Conservation (phyloP, 1,139 yeast genomes). For the Pneumocystis carinii region DNA sequence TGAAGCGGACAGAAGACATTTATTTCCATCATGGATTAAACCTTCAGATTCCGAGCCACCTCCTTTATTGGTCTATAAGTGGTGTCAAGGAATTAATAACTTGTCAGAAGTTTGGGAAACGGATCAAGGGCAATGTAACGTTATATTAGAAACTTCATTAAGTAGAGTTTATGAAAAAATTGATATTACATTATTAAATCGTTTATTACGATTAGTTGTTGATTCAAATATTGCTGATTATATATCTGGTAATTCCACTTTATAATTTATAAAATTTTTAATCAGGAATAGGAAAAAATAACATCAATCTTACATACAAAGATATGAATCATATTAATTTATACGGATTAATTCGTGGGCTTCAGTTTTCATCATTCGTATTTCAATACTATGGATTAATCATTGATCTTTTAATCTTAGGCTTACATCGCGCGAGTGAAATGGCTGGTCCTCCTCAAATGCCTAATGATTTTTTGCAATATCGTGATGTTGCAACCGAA, state of each 20-base stretch:
- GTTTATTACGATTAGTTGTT: slow-evolving; percentile 62
- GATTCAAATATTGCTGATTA: slow-evolving; percentile 93
- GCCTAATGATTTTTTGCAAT: slow-evolving; percentile 71
- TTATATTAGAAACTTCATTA: slow-evolving; percentile 65
- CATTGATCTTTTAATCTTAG: slow-evolving; percentile 66
- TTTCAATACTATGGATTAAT: slow-evolving; percentile 81
- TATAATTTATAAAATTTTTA: neutral
- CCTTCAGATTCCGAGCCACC: slow-evolving; percentile 93
- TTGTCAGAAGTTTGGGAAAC: slow-evolving; percentile 66
- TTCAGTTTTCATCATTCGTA: slow-evolving; percentile 80
- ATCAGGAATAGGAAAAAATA: slow-evolving; percentile 38
- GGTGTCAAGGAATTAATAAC: slow-evolving; percentile 91
- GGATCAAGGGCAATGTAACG: slow-evolving; percentile 58
- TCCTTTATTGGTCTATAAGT: slow-evolving; percentile 77
- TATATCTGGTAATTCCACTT: slow-evolving; percentile 43
- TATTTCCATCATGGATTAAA: slow-evolving; percentile 93
- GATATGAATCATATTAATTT: slow-evolving; percentile 92
- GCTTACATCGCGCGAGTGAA: slow-evolving; percentile 74
- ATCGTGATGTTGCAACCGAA: slow-evolving; percentile 44
- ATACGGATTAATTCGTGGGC: slow-evolving; percentile 73
- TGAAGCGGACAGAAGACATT: slow-evolving; percentile 72
- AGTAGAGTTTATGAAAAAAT: slow-evolving; percentile 65
- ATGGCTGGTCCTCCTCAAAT: slow-evolving; percentile 56
- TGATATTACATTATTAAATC: slow-evolving; percentile 73
- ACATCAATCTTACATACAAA: slow-evolving; percentile 65